phyloP scores from a whole-genome alignment of 495 filamentous ascomycete species.

The Trichoderma gamsii region DNA sequence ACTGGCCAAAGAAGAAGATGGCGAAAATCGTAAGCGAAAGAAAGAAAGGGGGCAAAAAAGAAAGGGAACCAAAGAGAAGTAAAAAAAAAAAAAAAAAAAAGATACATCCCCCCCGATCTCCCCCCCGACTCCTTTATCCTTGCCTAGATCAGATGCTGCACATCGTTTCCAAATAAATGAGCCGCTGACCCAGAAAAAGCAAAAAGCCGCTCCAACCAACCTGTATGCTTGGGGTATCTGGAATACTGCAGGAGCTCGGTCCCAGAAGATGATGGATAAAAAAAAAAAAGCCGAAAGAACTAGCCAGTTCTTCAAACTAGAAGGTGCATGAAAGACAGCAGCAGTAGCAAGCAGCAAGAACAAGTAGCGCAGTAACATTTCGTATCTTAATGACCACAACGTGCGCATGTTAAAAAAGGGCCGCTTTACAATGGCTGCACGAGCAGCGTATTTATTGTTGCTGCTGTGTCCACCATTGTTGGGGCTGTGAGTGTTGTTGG shows the following conservation, averaged over 20 bases:
- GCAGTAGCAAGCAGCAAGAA: slow-evolving; percentile 22
- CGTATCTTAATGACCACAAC: neutral
- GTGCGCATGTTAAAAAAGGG: neutral
- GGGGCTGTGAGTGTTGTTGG: slow-evolving; percentile 33
- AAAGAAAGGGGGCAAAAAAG: neutral
- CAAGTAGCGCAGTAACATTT: neutral
- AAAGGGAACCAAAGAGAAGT: neutral
- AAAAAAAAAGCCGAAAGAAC: slow-evolving; percentile 19
- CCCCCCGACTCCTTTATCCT: slow-evolving; percentile 29
- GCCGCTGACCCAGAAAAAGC: slow-evolving; percentile 21
- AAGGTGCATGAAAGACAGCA: slow-evolving; percentile 34
- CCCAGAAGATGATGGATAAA: slow-evolving; percentile 14
- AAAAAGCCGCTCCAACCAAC: slow-evolving; percentile 24
- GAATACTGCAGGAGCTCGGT: slow-evolving; percentile 21
- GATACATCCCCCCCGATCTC: slow-evolving; percentile 19
- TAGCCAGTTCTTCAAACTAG: slow-evolving; percentile 22
- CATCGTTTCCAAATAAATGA: slow-evolving; percentile 21
- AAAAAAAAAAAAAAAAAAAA: slow-evolving; percentile 20
- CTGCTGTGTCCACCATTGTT: slow-evolving; percentile 42
- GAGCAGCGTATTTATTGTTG: slow-evolving; percentile 29
- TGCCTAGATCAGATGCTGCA: slow-evolving; percentile 20
- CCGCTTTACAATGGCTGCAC: neutral
- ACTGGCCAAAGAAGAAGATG: neutral
- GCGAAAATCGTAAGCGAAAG: neutral
- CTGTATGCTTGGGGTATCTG: slow-evolving; percentile 22